Evolutionary conservation across 371 early-diverging fungal genomes (phyloP), one percentile per base, ranked within the genome.

Genomic region (Apophysomyces trapeziformis): DNA sequence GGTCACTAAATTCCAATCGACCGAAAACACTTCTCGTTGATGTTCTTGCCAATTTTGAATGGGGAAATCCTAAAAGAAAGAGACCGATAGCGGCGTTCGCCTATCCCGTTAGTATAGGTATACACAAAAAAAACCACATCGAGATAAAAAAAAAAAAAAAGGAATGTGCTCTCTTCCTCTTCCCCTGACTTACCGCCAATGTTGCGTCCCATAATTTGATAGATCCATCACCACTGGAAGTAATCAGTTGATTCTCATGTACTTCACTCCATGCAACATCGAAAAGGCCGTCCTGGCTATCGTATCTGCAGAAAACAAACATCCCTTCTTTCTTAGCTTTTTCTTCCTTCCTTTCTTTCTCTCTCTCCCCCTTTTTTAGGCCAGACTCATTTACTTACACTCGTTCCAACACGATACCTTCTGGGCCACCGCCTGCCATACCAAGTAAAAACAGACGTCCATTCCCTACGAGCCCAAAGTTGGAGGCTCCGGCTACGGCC

Each of bases 391-490:
- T 14, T 1, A 78, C 85, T 75, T 87, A 92, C 93, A 88, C 79
- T 83, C 87, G 67, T 63, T 92, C 92, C 5, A 84, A 83, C 5
- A 69, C 73, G 32, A 92, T 74, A 21, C 88, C 89, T 38, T 83
- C 83, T 9, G 86, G 87, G n/a, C 82, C 81, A 35, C 69, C 77
- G 13, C 41, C 41, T 7, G 67, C 74, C 37, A 73, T 60, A 38
- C 80, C 80, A 21, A 93, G 76, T 38, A 93, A 74, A 78, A 86
- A 94, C 13, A 95, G 83, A 56, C 93, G 82, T 21, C 98, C 98
- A 76, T 97, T 98, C 11, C 98, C 98, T 7, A 95, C 96, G 6
- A 98, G 85, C 11, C 98, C 98, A 83, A 90, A 98, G 84, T 98
- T 97, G 21, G 97, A 92, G 12, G 95, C 88, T n/a, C 90, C 78